These are phyloP conservation scores for Myxozyma monticola DNA, from an alignment of 805 yeast species.

Conservation along the genomic window DNA sequence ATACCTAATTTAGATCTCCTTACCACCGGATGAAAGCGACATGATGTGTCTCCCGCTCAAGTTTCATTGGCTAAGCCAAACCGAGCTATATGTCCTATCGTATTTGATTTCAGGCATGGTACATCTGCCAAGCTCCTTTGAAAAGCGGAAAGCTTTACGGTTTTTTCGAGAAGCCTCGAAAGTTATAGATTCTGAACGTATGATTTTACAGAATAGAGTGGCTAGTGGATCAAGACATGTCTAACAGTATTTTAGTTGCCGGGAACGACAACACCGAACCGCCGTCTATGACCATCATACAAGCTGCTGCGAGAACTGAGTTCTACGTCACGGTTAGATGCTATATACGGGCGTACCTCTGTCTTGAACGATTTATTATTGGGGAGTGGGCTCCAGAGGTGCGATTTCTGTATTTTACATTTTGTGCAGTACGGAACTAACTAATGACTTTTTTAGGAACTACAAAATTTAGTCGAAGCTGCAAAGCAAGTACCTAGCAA, in stretches of 20 bases:
- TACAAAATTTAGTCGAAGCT: constrained; percentile 4
- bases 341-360: constrained; percentile 6
- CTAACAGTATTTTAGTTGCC: no score
- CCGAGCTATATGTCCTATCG: constrained; percentile 16
- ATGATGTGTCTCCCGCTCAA: constrained; percentile 8
- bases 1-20: no score
- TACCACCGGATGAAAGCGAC: constrained; percentile 13
- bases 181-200: constrained; percentile 11
- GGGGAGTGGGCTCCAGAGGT: constrained; percentile 17
- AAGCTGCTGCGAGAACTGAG: constrained; percentile 8
- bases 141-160: constrained; percentile 6
- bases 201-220: no score
- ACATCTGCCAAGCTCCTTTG: constrained; percentile 3
- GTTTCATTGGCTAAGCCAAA: constrained; percentile 24
- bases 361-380: constrained; percentile 19
- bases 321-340: constrained; percentile 5
- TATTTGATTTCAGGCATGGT: constrained; percentile 21
- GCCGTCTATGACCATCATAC: constrained; percentile 8
- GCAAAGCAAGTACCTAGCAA: constrained; percentile 3
- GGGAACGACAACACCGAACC: neutral
- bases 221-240: no score
- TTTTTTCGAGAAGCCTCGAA: constrained; percentile 14
- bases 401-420: neutral
- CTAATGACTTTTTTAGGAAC: neutral
- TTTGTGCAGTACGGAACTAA: neutral